Conservation (phyloP, 495 filamentous ascomycete species). For the Achaetomiella virescens region DNA sequence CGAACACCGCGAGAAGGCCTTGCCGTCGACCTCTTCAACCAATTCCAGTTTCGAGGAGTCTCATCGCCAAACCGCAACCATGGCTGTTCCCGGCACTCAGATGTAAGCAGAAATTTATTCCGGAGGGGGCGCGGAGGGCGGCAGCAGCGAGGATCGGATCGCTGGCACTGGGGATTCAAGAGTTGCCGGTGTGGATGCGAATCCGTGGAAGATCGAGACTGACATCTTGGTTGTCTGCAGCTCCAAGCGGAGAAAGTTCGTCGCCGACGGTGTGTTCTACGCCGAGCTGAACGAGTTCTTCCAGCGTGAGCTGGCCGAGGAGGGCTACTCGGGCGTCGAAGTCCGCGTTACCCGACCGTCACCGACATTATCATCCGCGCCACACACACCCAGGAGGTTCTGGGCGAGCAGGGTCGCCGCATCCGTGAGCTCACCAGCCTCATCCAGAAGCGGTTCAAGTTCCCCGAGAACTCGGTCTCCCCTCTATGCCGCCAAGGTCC, state of each 20-base stretch:
- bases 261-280: conserved; percentile 99
- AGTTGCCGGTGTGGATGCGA: conserved; percentile 1
- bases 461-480: conserved; percentile 99
- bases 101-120: conserved; percentile 43
- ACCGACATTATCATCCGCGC: conserved; percentile 99
- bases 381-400: conserved; percentile 99
- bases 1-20: conserved; percentile 28
- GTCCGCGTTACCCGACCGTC: conserved; percentile 98
- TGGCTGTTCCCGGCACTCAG: conserved; percentile 47
- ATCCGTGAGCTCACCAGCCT: conserved; percentile 99
- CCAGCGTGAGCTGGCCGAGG: conserved; percentile 99
- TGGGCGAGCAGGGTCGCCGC: conserved; percentile 98
- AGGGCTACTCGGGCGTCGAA: conserved; percentile 99
- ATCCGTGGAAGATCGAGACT: not conserved
- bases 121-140: not conserved
- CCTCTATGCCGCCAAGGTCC: conserved; percentile 99
- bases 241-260: conserved; percentile 99
- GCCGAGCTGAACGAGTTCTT: conserved; percentile 99
- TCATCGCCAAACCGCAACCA: conserved; percentile 38
- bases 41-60: conserved; percentile 21
- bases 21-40: conserved; percentile 24
- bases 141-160: not conserved
- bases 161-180: not conserved
- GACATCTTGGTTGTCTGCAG: conserved; percentile 34
- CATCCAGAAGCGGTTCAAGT: conserved; percentile 99